Evolutionary conservation across 345 rosid species (phyloP).

Genomic region (Populus euphratica): DNA sequence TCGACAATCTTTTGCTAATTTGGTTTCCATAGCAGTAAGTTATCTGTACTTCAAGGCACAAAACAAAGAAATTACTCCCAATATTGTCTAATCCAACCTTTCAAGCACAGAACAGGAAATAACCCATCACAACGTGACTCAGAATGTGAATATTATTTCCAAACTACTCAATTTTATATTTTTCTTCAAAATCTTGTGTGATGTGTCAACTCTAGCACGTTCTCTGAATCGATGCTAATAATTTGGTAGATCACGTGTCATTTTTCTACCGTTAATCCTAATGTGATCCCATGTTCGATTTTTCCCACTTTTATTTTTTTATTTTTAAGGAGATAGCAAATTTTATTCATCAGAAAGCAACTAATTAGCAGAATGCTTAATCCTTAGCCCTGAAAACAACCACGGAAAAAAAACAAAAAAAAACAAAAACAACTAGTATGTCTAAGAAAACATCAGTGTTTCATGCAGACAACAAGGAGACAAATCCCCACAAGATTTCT

Average conservation of each 20-base stretch:
- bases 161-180: not conserved
- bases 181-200: not conserved
- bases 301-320: not conserved
- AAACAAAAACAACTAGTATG: too few relatives aligned
- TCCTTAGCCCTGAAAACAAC: not conserved
- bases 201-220: not conserved
- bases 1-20: not conserved
- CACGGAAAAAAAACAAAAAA: not conserved
- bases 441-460: not conserved
- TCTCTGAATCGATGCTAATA: not conserved
- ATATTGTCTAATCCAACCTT: not conserved
- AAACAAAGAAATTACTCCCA: not conserved
- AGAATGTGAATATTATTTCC: not conserved
- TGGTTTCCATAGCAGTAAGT: not conserved
- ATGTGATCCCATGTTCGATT: not conserved
- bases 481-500: not conserved
- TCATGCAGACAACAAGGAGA: too few relatives aligned
- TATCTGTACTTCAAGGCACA: not conserved
- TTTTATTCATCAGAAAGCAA: not conserved
- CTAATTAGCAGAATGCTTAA: not conserved
- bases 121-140: not conserved
- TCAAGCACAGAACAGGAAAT: not conserved
- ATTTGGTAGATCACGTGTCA: not conserved
- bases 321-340: not conserved
- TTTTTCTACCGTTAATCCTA: not conserved